phyloP scores from a whole-genome alignment of 768 basidiomycete genomes.

The Lentinus brumalis region DNA sequence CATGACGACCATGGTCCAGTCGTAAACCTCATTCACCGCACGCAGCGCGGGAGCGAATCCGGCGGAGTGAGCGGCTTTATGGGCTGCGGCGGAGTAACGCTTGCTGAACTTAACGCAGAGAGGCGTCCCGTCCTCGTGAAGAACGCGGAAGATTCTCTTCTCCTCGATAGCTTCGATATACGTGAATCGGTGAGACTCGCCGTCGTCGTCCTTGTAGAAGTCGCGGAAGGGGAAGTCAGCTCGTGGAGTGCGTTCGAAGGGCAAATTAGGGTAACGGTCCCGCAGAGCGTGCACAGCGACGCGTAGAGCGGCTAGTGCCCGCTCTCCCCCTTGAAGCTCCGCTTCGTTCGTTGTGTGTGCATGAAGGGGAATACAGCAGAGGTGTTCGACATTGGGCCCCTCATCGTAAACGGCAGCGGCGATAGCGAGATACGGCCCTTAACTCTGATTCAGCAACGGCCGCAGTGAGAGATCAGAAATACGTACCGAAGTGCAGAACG shows the following conservation, averaged over 20 bases:
- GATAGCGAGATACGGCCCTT: slow-evolving; percentile 1
- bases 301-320: slow-evolving; percentile 1
- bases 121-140: not conserved
- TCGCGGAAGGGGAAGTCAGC: slow-evolving; percentile 3
- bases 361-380: not conserved
- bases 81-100: slow-evolving; percentile 2
- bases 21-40: slow-evolving; percentile 1
- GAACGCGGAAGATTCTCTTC: slow-evolving; percentile 1
- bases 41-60: slow-evolving; percentile 2
- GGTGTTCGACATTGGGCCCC: not conserved
- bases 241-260: not conserved
- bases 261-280: not conserved
- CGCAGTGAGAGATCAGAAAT: not conserved
- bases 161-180: not conserved
- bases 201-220: not conserved
- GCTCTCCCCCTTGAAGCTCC: not conserved
- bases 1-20: slow-evolving; percentile 11
- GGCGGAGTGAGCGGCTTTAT: not conserved
- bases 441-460: not conserved
- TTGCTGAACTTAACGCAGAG: slow-evolving; percentile 4
- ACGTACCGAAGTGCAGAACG: slow-evolving; percentile 6
- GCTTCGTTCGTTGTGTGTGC: not conserved
- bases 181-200: not conserved
- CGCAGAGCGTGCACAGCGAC: not conserved
- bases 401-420: not conserved